Conservation (phyloP, 176 grass and related monocot species). For the Ananas comosus region DNA sequence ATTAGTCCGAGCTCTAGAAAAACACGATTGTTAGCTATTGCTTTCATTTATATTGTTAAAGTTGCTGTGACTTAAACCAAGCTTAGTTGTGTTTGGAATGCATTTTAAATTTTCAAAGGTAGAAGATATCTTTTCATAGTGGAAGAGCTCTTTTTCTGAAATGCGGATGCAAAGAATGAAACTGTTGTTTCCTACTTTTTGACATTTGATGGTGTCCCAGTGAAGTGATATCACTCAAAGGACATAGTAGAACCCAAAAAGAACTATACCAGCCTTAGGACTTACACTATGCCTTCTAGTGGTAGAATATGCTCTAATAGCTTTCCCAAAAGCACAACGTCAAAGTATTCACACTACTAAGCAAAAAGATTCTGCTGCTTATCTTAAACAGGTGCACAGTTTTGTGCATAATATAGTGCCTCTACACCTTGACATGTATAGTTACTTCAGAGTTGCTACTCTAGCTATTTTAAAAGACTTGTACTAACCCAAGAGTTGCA, state of each 20-base stretch:
- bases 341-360: background rate
- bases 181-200: background rate
- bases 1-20: too few relatives aligned
- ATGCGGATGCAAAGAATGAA: background rate
- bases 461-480: too few relatives aligned
- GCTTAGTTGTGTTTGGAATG: background rate
- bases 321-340: background rate
- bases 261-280: slow-evolving; percentile 23
- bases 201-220: background rate
- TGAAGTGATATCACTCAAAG: background rate
- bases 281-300: slow-evolving; percentile 6
- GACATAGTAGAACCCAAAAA: background rate
- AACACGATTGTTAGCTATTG: background rate
- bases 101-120: background rate
- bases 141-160: background rate
- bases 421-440: background rate
- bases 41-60: background rate
- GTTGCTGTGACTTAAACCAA: background rate
- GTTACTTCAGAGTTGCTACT: too few relatives aligned
- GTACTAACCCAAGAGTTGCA: background rate
- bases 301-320: slow-evolving; percentile 4
- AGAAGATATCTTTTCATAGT: slow-evolving; percentile 1
- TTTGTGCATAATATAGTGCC: background rate
- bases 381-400: slow-evolving; percentile 4
- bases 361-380: background rate